phyloP scores from a whole-genome alignment of 331 rosid species.

The Arachis monticola region DNA sequence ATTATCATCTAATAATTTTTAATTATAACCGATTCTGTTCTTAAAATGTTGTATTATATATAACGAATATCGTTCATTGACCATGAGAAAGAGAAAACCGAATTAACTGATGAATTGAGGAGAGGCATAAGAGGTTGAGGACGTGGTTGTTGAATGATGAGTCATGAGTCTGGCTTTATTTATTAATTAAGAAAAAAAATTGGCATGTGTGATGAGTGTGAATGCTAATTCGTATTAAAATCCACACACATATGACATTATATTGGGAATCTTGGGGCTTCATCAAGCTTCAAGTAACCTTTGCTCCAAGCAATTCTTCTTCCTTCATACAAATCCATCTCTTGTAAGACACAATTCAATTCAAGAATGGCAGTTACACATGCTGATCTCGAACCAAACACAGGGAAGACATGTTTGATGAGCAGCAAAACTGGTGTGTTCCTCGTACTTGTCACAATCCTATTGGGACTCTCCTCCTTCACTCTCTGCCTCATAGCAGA shows the following conservation, averaged over 20 bases:
- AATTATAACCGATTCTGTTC: too few relatives aligned
- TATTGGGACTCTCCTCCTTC: slow-evolving; percentile 67
- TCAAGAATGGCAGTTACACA: slow-evolving; percentile 65
- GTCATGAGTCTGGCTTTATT: slow-evolving; percentile 15
- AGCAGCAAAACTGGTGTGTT: slow-evolving; percentile 58
- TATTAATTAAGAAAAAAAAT: background rate
- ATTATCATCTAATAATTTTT: too few relatives aligned
- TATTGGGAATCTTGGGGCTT: slow-evolving; percentile 54
- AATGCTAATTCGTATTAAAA: slow-evolving; percentile 38
- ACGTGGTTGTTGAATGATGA: slow-evolving; percentile 13
- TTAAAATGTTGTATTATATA: too few relatives aligned
- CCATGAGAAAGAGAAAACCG: background rate
- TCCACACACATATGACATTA: slow-evolving; percentile 21
- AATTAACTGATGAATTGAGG: slow-evolving; percentile 8
- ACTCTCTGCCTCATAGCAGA: slow-evolving; percentile 72
- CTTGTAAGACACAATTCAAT: slow-evolving; percentile 8
- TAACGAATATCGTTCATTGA: too few relatives aligned
- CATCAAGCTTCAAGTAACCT: slow-evolving; percentile 57
- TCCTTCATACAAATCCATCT: slow-evolving; percentile 27
- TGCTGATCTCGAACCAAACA: slow-evolving; percentile 73
- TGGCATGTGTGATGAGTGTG: slow-evolving; percentile 30
- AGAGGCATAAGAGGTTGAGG: background rate
- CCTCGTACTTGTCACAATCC: slow-evolving; percentile 52
- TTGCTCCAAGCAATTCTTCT: slow-evolving; percentile 62
- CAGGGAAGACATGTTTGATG: slow-evolving; percentile 46